Percentiles rank a stretch among this genome's conserved stretches.
Conservation (phyloP, 306 rosid genomes). For the Ormosia emarginata region DNA sequence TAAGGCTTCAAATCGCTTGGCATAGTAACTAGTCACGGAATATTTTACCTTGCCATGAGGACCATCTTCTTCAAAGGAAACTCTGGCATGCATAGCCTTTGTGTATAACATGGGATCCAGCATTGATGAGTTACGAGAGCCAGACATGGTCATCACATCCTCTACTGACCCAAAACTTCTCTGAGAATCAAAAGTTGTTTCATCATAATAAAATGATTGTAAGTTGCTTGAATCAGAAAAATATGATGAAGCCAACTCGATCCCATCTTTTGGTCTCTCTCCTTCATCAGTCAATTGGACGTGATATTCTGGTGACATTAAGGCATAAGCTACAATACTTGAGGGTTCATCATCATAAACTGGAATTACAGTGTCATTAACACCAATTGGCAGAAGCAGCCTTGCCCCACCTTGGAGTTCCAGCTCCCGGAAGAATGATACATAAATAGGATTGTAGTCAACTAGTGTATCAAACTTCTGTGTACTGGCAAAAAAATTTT, state of each 20-base stretch:
- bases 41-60: conserved; percentile 70
- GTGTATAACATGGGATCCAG: conserved; percentile 54
- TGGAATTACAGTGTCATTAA: conserved; percentile 74
- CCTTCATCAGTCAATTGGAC: conserved; percentile 53
- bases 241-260: conserved; percentile 35
- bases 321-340: conserved; percentile 78
- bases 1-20: conserved; percentile 81
- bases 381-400: conserved; percentile 69
- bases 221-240: conserved; percentile 49
- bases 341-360: conserved; percentile 93
- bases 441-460: conserved; percentile 57
- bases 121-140: conserved; percentile 52
- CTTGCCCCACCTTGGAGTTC: conserved; percentile 80
- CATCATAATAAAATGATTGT: conserved; percentile 52
- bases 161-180: conserved; percentile 62
- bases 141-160: conserved; percentile 56
- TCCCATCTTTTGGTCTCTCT: conserved; percentile 53
- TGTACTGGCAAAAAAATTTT: conserved; percentile 46
- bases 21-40: conserved; percentile 73
- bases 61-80: conserved; percentile 80
- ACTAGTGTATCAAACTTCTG: conserved; percentile 58
- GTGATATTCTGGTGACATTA: conserved; percentile 59
- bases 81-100: conserved; percentile 78
- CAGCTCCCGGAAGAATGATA: conserved; percentile 63
- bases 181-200: conserved; percentile 44